These are phyloP conservation scores for Aspergillus avenaceus DNA, from an alignment of 495 filamentous ascomycete genomes.

Conservation along the genomic window DNA sequence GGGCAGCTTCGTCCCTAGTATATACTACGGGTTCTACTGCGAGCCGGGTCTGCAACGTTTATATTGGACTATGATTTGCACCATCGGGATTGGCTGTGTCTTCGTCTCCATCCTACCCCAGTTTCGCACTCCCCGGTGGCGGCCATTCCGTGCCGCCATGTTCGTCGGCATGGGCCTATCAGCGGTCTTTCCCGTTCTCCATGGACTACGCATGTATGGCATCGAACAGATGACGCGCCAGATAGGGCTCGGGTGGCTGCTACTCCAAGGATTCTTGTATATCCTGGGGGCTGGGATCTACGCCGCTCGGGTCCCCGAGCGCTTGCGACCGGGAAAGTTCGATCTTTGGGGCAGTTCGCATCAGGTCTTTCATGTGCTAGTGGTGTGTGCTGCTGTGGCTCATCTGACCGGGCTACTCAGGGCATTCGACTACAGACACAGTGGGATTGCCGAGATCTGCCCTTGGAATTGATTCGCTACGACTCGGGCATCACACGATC, in stretches of 20 bases:
- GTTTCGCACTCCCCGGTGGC: slow-evolving; percentile 77
- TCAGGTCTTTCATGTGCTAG: slow-evolving; percentile 63
- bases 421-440: slow-evolving; percentile 55
- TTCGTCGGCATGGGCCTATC: slow-evolving; percentile 87
- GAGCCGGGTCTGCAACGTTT: slow-evolving; percentile 52
- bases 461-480: slow-evolving; percentile 9
- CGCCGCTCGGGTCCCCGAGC: slow-evolving; percentile 56
- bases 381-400: slow-evolving; percentile 54
- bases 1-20: slow-evolving; percentile 78
- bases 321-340: slow-evolving; percentile 48
- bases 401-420: slow-evolving; percentile 55
- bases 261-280: slow-evolving; percentile 77
- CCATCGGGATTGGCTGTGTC: slow-evolving; percentile 70
- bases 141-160: slow-evolving; percentile 85
- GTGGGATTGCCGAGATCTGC: slow-evolving; percentile 39
- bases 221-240: slow-evolving; percentile 52
- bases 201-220: slow-evolving; percentile 65
- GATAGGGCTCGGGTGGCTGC: slow-evolving; percentile 82
- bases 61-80: slow-evolving; percentile 79
- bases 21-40: slow-evolving; percentile 85
- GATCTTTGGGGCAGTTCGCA: slow-evolving; percentile 60
- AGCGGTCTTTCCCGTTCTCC: slow-evolving; percentile 73
- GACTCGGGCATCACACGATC: slow-evolving; percentile 10
- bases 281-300: slow-evolving; percentile 83
- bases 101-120: slow-evolving; percentile 69